Evolutionary conservation across 164 flowering plant genomes (phyloP), one percentile per base, ranked within the genome.

Genomic region (Kalanchoe fedtschenkoi): DNA sequence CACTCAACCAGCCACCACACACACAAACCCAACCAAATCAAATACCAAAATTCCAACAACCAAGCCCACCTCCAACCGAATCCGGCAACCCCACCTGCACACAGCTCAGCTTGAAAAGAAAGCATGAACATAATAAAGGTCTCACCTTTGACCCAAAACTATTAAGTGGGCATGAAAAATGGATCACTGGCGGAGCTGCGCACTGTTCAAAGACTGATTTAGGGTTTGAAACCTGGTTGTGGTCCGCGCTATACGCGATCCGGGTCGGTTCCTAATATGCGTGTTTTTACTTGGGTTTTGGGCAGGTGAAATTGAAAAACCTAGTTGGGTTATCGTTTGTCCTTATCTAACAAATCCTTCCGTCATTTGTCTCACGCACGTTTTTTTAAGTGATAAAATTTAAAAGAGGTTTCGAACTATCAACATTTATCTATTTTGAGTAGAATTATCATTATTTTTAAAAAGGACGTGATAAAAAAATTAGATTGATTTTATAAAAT

Each of bases 11-110:
- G 22, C 0, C 54, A 46, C 28, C 26, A 46, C 28, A 46, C 1
- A 46, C 54, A 46, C 54, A 46, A 10, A 46, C 54, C 54, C 54
- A 46, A 47, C 28, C 54, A 21, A 47, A 47, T 47, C 55, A 24
- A 47, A 47, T 24, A 1, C 14, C 55, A 9, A 22, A 47, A 22
- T 30, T 0, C 39, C 39, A 37, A 21, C 21, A 19, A 21, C 55
- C 7, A 47, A 24, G 22, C 30, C 55, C 22, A 46, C 30, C 2
- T 15, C 39, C 11, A 11, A 9, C 13, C 11, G 3, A 37, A 37
- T 37, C 39, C 11, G 14, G 13, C 39, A 37, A 37, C 39, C 39
- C 39, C 39, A 37, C 1, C 39, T 37, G 13, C 6, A 6, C 39
- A 2, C 8, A 37, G 13, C 39, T 6, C 8, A 37, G 13, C 39